Base-by-base conservation (phyloP, 2,329 filamentous ascomycete genomes). In the Exophiala alcalophila region DNA sequence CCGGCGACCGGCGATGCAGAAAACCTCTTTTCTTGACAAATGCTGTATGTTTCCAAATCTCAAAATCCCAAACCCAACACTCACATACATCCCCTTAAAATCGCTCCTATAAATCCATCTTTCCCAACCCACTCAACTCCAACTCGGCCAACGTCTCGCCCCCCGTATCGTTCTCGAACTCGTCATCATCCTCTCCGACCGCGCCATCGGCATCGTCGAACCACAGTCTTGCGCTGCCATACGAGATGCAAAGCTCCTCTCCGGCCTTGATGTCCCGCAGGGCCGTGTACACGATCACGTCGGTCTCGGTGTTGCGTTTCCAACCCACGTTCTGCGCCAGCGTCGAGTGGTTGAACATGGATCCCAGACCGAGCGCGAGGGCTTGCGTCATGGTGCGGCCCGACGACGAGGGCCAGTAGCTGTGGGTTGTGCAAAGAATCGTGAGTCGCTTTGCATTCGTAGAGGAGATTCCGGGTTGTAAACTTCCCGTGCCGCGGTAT, bases 321-420 rank as follows among this genome's bases (percentile, higher is more conserved):
- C 72, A 77, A 4, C 65, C 69, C 2, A 77, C 69, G 50, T 77
- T 77, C 48, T 76, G 74, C 11, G 65, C 50, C 18, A 30, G 40
- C 0, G 60, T 62, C 2, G 71, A 73, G 53, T 77, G 74, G 46
- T 77, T 77, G 63, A 77, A 77, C 68, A 77, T 72, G 28, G 66
- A 70, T 14, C 74, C 74, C 0, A 77, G 61, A 4, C 73, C 74
- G 19, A 77, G 65, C 9, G 75, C 64, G 2, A 77, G 59, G 7
- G 74, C 74, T 59, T 77, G 74, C 64, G 65, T 40, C 59, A 63
- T 43, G 52, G 54, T 34, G 44, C 57, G 11, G 57, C 58, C 40
- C 20, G 47, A 33, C 23, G 42, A 25, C 14, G 53, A 50, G 4
- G 59, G 58, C 57, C 59, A 59, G 29, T 58, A 58, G 42, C 56